phyloP scores from a whole-genome alignment of 2,329 filamentous ascomycete genomes.

The Verticillium longisporum region DNA sequence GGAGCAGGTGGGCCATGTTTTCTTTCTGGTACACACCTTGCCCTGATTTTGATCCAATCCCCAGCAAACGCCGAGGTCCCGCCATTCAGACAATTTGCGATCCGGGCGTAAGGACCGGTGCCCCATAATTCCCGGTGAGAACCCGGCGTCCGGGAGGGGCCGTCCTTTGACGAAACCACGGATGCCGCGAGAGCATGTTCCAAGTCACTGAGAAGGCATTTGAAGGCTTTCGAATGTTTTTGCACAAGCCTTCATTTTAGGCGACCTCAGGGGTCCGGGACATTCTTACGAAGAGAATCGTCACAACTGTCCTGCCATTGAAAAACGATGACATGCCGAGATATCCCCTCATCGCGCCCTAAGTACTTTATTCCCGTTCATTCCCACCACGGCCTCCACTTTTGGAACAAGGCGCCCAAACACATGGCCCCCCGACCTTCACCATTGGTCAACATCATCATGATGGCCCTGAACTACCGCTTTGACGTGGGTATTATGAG shows the following conservation, averaged over 20 bases:
- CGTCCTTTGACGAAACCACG: background rate
- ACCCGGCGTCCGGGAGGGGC: background rate
- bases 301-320: background rate
- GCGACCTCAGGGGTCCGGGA: background rate
- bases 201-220: background rate
- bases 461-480: background rate
- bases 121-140: background rate
- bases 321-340: background rate
- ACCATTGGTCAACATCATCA: background rate
- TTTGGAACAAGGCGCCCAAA: background rate
- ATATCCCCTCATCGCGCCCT: background rate
- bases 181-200: background rate
- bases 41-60: background rate
- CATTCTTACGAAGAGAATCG: background rate
- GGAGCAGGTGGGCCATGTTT: background rate
- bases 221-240: no score
- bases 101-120: background rate
- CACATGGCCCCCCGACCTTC: background rate
- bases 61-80: background rate
- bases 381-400: background rate
- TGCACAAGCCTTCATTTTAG: background rate
- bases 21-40: background rate
- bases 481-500: background rate
- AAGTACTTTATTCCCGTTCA: background rate
- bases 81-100: background rate